Percentiles rank a stretch among this genome's conserved stretches.
Evolutionary conservation across 2,329 filamentous ascomycete species (phyloP).

Genomic region (Aspergillaceae sp.): DNA sequence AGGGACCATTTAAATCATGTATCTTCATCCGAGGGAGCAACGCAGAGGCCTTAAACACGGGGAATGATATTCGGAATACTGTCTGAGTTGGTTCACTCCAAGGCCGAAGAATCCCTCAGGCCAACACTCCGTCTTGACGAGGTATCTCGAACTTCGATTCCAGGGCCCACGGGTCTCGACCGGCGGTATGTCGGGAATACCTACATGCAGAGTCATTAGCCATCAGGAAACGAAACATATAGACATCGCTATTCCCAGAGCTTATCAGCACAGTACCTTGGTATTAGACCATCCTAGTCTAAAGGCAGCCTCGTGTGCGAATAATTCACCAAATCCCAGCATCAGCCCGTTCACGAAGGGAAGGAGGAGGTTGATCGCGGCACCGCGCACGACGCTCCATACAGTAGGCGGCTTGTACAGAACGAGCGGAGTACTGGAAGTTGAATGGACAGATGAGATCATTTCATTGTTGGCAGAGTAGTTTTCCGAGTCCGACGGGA

Average conservation of each 20-base stretch:
- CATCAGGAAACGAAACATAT: neutral
- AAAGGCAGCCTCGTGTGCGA: constrained; percentile 92
- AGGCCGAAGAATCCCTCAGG: constrained; percentile 57
- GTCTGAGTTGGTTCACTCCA: constrained; percentile 46
- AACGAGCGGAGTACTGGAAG: constrained; percentile 32
- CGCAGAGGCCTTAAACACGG: neutral
- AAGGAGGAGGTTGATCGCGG: constrained; percentile 88
- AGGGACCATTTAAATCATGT: neutral
- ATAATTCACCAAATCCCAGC: constrained; percentile 93
- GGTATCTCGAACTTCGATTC: constrained; percentile 69
- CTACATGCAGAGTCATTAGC: constrained; percentile 24
- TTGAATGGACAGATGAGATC: constrained; percentile 25
- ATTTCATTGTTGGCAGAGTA: constrained; percentile 36
- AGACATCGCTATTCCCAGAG: neutral
- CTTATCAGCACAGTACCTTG: constrained; percentile 54
- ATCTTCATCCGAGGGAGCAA: neutral
- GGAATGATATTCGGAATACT: too few relatives aligned
- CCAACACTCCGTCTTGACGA: constrained; percentile 47
- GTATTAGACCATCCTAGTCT: constrained; percentile 88
- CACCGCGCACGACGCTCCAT: constrained; percentile 76
- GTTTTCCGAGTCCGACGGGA: constrained; percentile 42
- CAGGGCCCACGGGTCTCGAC: constrained; percentile 64
- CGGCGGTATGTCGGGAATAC: constrained; percentile 54
- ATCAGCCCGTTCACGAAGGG: constrained; percentile 98
- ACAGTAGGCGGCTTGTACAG: constrained; percentile 83